Base-by-base conservation (phyloP, 257 asterid species). In the Forsythia viridissima region DNA sequence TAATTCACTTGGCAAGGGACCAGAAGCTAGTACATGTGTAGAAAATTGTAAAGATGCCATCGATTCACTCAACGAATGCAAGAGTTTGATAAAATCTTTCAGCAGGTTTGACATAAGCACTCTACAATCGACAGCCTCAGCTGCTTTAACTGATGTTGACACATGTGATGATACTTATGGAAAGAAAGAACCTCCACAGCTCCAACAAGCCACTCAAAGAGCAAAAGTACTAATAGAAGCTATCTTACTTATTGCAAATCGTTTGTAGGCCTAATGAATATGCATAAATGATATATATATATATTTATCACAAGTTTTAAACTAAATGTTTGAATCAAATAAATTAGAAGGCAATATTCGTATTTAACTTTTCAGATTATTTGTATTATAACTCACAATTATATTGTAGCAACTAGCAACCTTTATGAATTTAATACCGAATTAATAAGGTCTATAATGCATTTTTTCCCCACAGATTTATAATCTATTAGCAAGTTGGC, bases 91-190 rank as follows among this genome's bases (percentile, higher is more conserved):
- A 4, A 78, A 5, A 0, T n/a, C 59, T 0, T 3, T 3, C 0
- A 30, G 2, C 34, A 30, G 2, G 2, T 1, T 30, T 30, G 79
- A 76, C 6, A 20, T 8, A 5, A 0, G 0, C 0, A 66, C 46
- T 0, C 2, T 70, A 0, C 63, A 55, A 24, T 30, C 82, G 0
- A 42, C n/a, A 36, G 88, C 41, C 2, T 81, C 91, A 0, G 86
- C 85, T 0, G 91, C 94, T 8, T 11, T n/a, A 1, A 71, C 81
- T 1, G 78, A 77, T 51, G 57, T 81, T 0, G 77, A 13, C 3
- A 77, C 81, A 0, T 90, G 94, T 39, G 82, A 73, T 7, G 87
- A 85, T 0, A 78, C 52, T 75, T 86, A 80, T 34, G 63, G 12
- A 0, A 16, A 39, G 0, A 4, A 10, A 1, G 88, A 80, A 74